Base-by-base conservation (phyloP, 352 stramenopile species). In the Phytophthora sp. region DNA sequence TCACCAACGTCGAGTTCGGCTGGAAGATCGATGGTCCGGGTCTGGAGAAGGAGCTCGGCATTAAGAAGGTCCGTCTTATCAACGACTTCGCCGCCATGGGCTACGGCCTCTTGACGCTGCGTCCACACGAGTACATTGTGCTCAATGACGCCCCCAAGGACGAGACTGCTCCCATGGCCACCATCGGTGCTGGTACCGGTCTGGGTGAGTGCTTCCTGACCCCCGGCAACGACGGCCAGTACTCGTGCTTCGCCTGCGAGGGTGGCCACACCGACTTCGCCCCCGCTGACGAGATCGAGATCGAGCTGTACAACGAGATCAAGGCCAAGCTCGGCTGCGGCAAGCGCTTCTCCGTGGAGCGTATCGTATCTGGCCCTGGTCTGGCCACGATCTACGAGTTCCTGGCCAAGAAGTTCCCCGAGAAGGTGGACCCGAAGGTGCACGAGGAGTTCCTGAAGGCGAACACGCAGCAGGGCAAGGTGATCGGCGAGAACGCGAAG, bases 71-170 rank as follows among this genome's bases (percentile, higher is more conserved):
- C 34, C 82, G 83, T n/a, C 79, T 99, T n/a, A 96, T 99, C 38
- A 98, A 98, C 73, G 97, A 99, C 72, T 99, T 99, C 76, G 93
- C 96, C 0, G 97, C 91, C 28, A 96, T 98, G 72, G 97, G 97
- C 38, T 99, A 99, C 73, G 97, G 97, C 7, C 83, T 98, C 30
- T 74, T 99, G 11, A 98, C 97, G 30, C 79, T 99, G 18, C 85
- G 97, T 65, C 70, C 85, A 8, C 79, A 97, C 53, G 88, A 95
- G 54, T 97, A 98, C 71, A 89, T 96, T 17, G 65, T 95, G 20
- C 76, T 92, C 12, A 92, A 96, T 68, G 80, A 92, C 34, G 87
- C 64, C n/a, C 69, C 76, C 5, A 74, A 74, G 39, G 72, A 84
- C 41, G 77, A 91, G 50, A 69, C 77, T 13, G 91, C 84, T 23